Conservation (phyloP, 306 rosid species). For the Trifolium repens region DNA sequence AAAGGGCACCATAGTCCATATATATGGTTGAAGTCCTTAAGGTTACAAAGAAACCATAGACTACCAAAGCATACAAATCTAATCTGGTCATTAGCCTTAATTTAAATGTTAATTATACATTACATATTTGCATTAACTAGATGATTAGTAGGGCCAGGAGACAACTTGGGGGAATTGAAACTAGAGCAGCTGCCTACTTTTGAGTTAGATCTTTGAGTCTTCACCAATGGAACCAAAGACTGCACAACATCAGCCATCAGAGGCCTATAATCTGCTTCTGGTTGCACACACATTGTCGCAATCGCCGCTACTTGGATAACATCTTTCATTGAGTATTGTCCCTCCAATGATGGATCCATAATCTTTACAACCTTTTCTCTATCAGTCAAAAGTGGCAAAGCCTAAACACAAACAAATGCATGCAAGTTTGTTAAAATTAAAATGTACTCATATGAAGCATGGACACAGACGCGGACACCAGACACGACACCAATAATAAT, state of each 20-base stretch:
- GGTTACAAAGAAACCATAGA: slow-evolving; percentile 30
- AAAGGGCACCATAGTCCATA: neutral
- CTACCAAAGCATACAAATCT: slow-evolving; percentile 35
- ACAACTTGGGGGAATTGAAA: slow-evolving; percentile 61
- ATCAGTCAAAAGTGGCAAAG: slow-evolving; percentile 83
- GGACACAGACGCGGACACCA: too few relatives aligned
- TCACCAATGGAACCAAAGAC: slow-evolving; percentile 84
- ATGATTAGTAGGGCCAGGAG: slow-evolving; percentile 50
- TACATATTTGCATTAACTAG: slow-evolving; percentile 48
- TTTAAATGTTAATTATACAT: slow-evolving; percentile 37
- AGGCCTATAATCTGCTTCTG: slow-evolving; percentile 93
- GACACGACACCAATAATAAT: too few relatives aligned
- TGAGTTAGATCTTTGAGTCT: slow-evolving; percentile 61
- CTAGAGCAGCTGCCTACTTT: slow-evolving; percentile 66
- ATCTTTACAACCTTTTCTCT: slow-evolving; percentile 84
- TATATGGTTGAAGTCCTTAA: neutral
- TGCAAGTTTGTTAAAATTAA: slow-evolving; percentile 24
- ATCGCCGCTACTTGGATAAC: slow-evolving; percentile 95
- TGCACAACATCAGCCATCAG: slow-evolving; percentile 98
- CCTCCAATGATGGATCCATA: slow-evolving; percentile 91
- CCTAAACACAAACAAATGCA: slow-evolving; percentile 53
- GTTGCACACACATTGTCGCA: slow-evolving; percentile 96
- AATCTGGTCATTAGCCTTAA: slow-evolving; percentile 26
- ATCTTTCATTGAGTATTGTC: slow-evolving; percentile 90
- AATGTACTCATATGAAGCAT: too few relatives aligned